Conservation (phyloP, 2,329 filamentous ascomycete genomes). For the Ophiostoma sp. region DNA sequence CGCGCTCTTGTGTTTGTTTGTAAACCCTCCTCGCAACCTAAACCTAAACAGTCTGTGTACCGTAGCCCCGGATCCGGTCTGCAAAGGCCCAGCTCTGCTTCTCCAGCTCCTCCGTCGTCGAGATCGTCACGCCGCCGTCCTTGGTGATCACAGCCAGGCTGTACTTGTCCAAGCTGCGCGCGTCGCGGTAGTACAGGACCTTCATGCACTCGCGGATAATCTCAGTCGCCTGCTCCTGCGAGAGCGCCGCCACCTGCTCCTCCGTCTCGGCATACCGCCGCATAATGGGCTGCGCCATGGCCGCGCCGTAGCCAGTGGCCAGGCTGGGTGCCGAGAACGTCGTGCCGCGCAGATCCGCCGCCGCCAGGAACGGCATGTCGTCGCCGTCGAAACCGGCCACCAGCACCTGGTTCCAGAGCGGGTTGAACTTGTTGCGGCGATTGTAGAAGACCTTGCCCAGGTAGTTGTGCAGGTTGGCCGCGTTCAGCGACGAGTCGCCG, state of each 20-base stretch:
- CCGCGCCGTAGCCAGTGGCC: constrained; percentile 88
- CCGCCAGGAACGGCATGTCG: constrained; percentile 80
- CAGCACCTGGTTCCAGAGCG: constrained; percentile 92
- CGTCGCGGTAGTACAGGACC: constrained; percentile 95
- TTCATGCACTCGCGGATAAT: constrained; percentile 94
- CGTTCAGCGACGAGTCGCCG: constrained; percentile 57
- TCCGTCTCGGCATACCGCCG: constrained; percentile 80
- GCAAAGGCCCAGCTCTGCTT: constrained; percentile 98
- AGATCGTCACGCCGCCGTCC: constrained; percentile 79
- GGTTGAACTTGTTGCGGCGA: constrained; percentile 91
- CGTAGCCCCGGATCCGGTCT: constrained; percentile 89
- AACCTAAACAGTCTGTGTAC: constrained; percentile 65
- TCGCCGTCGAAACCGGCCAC: constrained; percentile 82
- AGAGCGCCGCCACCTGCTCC: constrained; percentile 64
- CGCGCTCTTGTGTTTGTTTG: neutral
- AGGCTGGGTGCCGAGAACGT: constrained; percentile 84
- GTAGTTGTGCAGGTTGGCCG: constrained; percentile 94
- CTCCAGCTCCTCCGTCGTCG: constrained; percentile 82
- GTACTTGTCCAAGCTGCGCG: constrained; percentile 84
- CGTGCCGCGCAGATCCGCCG: constrained; percentile 85
- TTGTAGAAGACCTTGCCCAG: constrained; percentile 93
- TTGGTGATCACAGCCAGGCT: constrained; percentile 85
- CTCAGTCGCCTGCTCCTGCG: constrained; percentile 70
- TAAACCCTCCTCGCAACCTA: neutral
- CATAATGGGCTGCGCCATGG: constrained; percentile 89